Evolutionary conservation across 306 rosid genomes (phyloP).

Genomic region (Cucumis hystrix): DNA sequence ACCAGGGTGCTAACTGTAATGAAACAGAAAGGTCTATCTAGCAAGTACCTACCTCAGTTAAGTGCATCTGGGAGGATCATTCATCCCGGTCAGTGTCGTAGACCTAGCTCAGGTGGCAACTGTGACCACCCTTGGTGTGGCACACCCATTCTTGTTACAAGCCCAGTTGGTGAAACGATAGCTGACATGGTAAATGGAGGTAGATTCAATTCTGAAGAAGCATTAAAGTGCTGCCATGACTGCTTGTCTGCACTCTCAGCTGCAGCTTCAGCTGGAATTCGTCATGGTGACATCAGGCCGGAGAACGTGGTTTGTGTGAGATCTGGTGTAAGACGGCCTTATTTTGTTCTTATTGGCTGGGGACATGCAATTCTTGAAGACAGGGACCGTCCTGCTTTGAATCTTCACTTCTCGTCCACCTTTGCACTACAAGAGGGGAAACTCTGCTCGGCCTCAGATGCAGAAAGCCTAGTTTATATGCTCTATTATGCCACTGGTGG

Average conservation of each 20-base stretch:
- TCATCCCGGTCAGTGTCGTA: conserved; percentile 85
- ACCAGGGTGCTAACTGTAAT: conserved; percentile 74
- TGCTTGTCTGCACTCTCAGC: conserved; percentile 84
- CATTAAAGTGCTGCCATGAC: conserved; percentile 85
- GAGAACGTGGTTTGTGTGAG: conserved; percentile 70
- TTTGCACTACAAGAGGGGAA: conserved; percentile 91
- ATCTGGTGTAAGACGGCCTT: conserved; percentile 42
- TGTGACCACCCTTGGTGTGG: conserved; percentile 99
- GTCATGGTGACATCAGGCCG: conserved; percentile 90
- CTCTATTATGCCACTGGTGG: conserved; percentile 81
- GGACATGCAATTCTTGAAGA: conserved; percentile 96
- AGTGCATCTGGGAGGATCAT: conserved; percentile 87
- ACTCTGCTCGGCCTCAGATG: conserved; percentile 92
- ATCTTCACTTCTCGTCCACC: conserved; percentile 90
- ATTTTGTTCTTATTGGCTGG: conserved; percentile 83
- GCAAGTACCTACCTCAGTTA: conserved; percentile 74
- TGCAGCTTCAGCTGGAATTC: conserved; percentile 66
- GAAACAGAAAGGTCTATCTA: conserved; percentile 79
- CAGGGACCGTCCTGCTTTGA: conserved; percentile 90
- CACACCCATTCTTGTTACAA: conserved; percentile 81
- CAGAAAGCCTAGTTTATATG: conserved; percentile 93
- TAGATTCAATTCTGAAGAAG: conserved; percentile 62
- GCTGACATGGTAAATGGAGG: conserved; percentile 54
- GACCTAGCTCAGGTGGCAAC: conserved; percentile 77
- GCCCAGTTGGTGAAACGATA: conserved; percentile 86